phyloP scores from a whole-genome alignment of 2,329 filamentous ascomycete species.

The Aspergillus fumigatiaffinis region DNA sequence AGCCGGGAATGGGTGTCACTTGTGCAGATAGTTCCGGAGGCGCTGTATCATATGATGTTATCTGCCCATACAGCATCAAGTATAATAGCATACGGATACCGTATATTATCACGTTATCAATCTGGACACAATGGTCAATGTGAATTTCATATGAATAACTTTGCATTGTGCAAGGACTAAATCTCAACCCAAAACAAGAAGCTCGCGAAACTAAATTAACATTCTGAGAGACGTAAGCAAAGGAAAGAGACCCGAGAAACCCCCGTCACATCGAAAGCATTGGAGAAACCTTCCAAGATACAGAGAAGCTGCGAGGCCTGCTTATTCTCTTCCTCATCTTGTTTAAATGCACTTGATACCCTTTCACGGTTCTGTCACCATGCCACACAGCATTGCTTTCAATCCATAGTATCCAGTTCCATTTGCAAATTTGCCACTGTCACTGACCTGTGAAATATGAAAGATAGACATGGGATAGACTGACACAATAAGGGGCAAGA shows the following conservation, averaged over 20 bases:
- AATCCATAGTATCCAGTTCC: not conserved
- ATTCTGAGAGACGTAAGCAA: not conserved
- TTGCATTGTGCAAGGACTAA: not conserved
- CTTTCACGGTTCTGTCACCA: not conserved
- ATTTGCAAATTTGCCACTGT: not conserved
- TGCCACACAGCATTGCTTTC: not conserved
- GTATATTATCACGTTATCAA: not conserved
- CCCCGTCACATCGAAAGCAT: not conserved
- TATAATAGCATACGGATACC: not conserved
- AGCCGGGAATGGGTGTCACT: not conserved
- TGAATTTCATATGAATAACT: not conserved
- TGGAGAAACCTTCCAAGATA: not conserved
- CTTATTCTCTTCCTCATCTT: not conserved
- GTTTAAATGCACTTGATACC: not conserved
- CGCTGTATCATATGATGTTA: not conserved
- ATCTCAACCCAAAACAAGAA: not conserved
- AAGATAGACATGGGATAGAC: not conserved
- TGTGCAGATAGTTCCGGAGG: too few species aligned
- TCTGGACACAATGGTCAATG: not conserved
- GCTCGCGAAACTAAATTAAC: not conserved
- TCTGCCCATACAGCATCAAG: not conserved
- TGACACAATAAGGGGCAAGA: not conserved
- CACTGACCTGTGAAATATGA: not conserved
- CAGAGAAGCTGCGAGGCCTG: not conserved
- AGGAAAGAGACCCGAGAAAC: not conserved